Percentiles rank a stretch among this genome's conserved stretches.
These are phyloP conservation scores for Asclepias syriaca DNA, from an alignment of 257 asterid species.

Conservation along the genomic window DNA sequence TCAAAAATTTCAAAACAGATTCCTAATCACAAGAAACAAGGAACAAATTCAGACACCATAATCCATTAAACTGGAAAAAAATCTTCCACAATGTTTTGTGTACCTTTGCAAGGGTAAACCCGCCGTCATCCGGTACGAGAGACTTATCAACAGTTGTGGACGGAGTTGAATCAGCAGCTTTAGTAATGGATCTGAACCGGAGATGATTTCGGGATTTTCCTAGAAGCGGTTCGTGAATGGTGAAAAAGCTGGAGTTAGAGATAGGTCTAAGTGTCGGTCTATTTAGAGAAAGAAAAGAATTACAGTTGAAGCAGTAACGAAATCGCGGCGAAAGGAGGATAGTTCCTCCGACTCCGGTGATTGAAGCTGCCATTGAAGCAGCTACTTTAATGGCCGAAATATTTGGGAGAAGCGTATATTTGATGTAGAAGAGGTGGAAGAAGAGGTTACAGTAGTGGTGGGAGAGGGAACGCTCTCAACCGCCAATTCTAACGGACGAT, in stretches of 20 bases:
- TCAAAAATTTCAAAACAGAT: too few relatives aligned
- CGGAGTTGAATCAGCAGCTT: slow-evolving; percentile 86
- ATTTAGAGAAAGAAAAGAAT: slow-evolving; percentile 23
- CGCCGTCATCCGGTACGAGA: slow-evolving; percentile 58
- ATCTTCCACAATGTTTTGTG: background rate
- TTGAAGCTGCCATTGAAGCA: slow-evolving; percentile 23
- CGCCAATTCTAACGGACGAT: slow-evolving; percentile 24
- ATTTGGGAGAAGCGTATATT: background rate
- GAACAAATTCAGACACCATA: background rate
- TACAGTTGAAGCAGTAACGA: slow-evolving; percentile 14
- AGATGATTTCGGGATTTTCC: slow-evolving; percentile 20
- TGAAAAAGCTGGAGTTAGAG: slow-evolving; percentile 7
- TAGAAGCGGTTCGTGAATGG: slow-evolving; percentile 21
- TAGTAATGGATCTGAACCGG: slow-evolving; percentile 31
- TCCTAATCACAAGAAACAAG: background rate
- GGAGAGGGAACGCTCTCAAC: slow-evolving; percentile 14
- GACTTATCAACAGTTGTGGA: slow-evolving; percentile 39
- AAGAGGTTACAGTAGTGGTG: slow-evolving; percentile 6
- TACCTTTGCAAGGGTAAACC: slow-evolving; percentile 82
- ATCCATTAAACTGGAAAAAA: slow-evolving; percentile 13
- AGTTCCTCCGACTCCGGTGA: slow-evolving; percentile 36
- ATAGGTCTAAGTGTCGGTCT: slow-evolving; percentile 19
- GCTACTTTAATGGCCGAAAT: slow-evolving; percentile 5
- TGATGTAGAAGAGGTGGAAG: background rate
- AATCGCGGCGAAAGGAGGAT: slow-evolving; percentile 34